These are phyloP conservation scores for Spongospora subterranea DNA, from an alignment of 208 protist genomes.

Conservation along the genomic window DNA sequence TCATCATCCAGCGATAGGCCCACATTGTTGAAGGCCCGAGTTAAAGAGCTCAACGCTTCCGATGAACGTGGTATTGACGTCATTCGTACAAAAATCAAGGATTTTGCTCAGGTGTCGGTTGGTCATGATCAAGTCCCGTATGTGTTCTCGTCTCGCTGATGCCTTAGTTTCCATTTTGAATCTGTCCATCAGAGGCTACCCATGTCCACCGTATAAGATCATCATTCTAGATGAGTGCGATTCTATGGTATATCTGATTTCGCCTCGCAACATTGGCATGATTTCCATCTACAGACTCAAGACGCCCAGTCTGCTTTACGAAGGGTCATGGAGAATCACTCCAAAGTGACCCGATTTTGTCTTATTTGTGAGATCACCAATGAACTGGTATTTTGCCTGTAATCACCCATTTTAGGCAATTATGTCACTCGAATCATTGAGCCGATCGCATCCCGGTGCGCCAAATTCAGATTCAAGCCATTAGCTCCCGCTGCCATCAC, in stretches of 20 bases:
- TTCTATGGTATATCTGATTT: conserved; percentile 82
- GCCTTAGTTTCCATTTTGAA: not conserved
- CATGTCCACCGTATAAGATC: conserved; percentile 92
- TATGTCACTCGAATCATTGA: conserved; percentile 85
- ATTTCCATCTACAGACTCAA: conserved; percentile 57
- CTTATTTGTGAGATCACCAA: conserved; percentile 88
- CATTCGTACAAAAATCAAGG: conserved; percentile 81
- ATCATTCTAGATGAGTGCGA: conserved; percentile 99
- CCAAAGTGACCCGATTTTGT: conserved; percentile 97
- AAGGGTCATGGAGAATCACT: conserved; percentile 68
- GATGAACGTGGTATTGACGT: conserved; percentile 98
- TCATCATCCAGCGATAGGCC: conserved; percentile 64
- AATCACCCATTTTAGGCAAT: conserved; percentile 32
- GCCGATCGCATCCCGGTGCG: conserved; percentile 97
- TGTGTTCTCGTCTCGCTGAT: not conserved
- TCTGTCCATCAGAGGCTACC: conserved; percentile 45
- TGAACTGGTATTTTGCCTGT: not conserved
- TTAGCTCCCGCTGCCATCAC: conserved; percentile 83
- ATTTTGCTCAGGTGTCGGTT: conserved; percentile 58
- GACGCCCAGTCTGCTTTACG: conserved; percentile 64
- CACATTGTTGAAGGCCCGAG: conserved; percentile 82
- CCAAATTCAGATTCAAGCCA: conserved; percentile 98
- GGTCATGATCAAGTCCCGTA: conserved; percentile 23
- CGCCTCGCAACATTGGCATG: not conserved
- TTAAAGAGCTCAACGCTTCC: conserved; percentile 99